phyloP scores from a whole-genome alignment of 768 basidiomycete species.

The Gymnopilus dilepis region DNA sequence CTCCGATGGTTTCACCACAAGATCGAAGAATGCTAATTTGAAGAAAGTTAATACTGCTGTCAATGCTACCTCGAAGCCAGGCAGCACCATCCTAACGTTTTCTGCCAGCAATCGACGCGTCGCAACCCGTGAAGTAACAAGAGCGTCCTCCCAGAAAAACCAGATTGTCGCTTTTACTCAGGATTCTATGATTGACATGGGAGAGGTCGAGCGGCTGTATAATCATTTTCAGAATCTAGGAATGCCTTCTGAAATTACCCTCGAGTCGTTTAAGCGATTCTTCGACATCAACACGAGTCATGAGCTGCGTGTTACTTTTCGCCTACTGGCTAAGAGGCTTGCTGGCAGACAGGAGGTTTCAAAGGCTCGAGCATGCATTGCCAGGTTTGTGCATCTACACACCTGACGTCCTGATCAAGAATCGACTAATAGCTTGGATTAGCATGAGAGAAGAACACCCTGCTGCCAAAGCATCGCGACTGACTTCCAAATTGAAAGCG shows the following conservation, averaged over 20 bases:
- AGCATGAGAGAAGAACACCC: slow-evolving; percentile 4
- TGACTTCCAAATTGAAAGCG: slow-evolving; percentile 7
- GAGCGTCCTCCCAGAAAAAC: too few relatives aligned
- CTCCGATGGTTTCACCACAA: too few relatives aligned
- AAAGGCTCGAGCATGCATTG: slow-evolving; percentile 7
- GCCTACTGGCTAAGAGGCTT: slow-evolving; percentile 5
- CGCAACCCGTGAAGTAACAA: too few relatives aligned
- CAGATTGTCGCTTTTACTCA: not conserved
- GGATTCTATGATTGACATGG: too few relatives aligned
- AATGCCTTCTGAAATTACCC: slow-evolving; percentile 17
- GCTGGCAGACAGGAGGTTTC: slow-evolving; percentile 18
- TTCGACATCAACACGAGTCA: not conserved
- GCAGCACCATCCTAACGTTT: too few relatives aligned
- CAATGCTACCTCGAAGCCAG: too few relatives aligned
- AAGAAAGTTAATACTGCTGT: too few relatives aligned
- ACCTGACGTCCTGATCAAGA: not conserved
- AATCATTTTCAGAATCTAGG: slow-evolving; percentile 9
- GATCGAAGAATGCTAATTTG: too few relatives aligned
- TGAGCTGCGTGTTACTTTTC: not conserved
- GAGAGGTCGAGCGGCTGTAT: slow-evolving; percentile 6
- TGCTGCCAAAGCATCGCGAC: not conserved
- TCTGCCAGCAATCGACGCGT: too few relatives aligned
- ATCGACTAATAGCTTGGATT: not conserved
- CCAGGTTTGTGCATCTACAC: slow-evolving; percentile 8
- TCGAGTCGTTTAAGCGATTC: slow-evolving; percentile 11